Evolutionary conservation across 352 stramenopile genomes (phyloP).

Genomic region (Pythium biforme): DNA sequence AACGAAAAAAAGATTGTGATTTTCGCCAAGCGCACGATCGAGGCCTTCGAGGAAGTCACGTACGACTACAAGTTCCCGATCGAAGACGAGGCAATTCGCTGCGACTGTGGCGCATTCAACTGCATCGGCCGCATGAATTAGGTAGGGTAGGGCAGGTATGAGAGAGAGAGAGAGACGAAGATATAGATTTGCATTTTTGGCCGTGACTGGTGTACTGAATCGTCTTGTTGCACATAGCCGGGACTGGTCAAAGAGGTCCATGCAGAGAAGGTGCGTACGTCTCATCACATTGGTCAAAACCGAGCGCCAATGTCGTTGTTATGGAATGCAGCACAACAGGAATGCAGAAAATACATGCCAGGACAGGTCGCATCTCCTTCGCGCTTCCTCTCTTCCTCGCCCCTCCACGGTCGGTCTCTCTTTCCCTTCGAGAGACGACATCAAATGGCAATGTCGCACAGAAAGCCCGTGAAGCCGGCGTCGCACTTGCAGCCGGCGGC

Average conservation of each 20-base stretch:
- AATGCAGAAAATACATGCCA: neutral
- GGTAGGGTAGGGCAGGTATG: neutral
- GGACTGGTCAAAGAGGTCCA: neutral
- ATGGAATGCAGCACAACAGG: too few relatives aligned
- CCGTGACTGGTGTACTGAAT: neutral
- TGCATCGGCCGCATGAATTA: constrained; percentile 96
- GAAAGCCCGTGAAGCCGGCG: constrained; percentile 27
- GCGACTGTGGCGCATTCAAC: constrained; percentile 92
- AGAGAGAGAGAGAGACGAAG: neutral
- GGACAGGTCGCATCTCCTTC: too few relatives aligned
- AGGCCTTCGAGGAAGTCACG: constrained; percentile 92
- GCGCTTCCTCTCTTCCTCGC: too few relatives aligned
- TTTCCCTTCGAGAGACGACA: neutral
- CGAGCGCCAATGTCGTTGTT: too few relatives aligned
- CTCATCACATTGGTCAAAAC: too few relatives aligned
- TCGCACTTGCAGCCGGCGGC: constrained; percentile 30
- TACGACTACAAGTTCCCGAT: constrained; percentile 98
- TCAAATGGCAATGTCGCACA: constrained; percentile 27
- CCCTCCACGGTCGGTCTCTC: neutral
- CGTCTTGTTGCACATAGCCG: neutral
- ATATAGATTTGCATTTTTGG: neutral
- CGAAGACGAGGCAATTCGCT: constrained; percentile 93
- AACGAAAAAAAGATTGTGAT: constrained; percentile 96
- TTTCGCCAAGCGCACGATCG: constrained; percentile 91
- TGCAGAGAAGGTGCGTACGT: too few relatives aligned